Percentiles rank a stretch among this genome's conserved stretches.
phyloP scores from a whole-genome alignment of 805 yeast genomes.

The Metschnikowia peoriensis region DNA sequence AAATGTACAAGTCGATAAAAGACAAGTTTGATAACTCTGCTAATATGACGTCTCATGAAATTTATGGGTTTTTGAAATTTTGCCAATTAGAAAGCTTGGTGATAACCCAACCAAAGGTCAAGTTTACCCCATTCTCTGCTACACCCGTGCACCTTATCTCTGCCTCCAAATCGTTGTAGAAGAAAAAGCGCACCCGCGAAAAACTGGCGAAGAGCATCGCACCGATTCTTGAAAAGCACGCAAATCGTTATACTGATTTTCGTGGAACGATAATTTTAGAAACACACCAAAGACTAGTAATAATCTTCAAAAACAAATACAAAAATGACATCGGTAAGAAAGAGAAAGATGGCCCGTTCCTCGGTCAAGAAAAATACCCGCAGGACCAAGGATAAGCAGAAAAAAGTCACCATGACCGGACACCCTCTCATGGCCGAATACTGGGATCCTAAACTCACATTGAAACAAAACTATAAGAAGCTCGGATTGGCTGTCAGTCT shows the following conservation, averaged over 20 bases:
- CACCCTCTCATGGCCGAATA: slow-evolving; percentile 83
- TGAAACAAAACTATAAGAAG: slow-evolving; percentile 81
- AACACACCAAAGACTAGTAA: too few species aligned
- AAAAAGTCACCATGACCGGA: slow-evolving; percentile 60
- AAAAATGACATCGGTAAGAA: slow-evolving; percentile 71
- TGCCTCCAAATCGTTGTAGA: not conserved
- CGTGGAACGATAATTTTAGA: too few species aligned
- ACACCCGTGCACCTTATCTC: slow-evolving; percentile 3
- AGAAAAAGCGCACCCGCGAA: not conserved
- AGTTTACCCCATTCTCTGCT: not conserved
- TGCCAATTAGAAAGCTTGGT: too few species aligned
- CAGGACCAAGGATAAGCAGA: slow-evolving; percentile 65
- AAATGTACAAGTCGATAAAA: too few species aligned
- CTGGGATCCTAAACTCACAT: slow-evolving; percentile 84
- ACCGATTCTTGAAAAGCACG: not conserved
- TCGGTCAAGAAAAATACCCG: slow-evolving; percentile 69
- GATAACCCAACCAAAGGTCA: too few species aligned
- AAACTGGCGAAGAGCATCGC: slow-evolving; percentile 4
- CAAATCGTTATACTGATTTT: too few species aligned
- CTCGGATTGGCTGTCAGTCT: slow-evolving; percentile 73
- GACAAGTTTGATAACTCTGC: too few species aligned
- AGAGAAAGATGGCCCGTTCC: slow-evolving; percentile 78
- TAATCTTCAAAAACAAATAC: not conserved
- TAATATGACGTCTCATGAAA: too few species aligned
- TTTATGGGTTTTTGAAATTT: too few species aligned